Percentiles rank a stretch among this genome's conserved stretches.
These are phyloP conservation scores for Carex pumila DNA, from an alignment of 176 grass and related monocot species.

Conservation along the genomic window DNA sequence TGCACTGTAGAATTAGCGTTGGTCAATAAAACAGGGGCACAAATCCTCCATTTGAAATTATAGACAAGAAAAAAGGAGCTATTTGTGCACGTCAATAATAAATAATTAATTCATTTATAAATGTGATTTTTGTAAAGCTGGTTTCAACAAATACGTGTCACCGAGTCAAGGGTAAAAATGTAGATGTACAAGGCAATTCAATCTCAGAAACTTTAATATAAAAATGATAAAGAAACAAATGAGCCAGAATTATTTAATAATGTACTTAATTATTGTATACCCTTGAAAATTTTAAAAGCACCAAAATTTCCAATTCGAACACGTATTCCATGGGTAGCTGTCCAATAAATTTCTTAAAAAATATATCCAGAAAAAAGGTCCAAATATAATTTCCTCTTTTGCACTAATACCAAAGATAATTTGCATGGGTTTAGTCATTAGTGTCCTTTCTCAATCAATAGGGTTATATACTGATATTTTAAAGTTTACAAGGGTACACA, in stretches of 20 bases:
- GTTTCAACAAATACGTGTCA: background rate
- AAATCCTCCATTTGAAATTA: background rate
- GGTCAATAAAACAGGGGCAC: background rate
- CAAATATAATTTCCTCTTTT: background rate
- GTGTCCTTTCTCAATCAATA: background rate
- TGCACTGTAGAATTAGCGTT: background rate
- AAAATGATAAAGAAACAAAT: slow-evolving; percentile 1
- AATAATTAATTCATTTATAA: background rate
- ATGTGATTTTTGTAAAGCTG: background rate
- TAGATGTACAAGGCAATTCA: background rate
- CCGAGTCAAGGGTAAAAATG: background rate
- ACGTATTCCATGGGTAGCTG: background rate
- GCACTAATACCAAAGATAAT: background rate
- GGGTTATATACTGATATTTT: background rate
- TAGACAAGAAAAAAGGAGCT: background rate
- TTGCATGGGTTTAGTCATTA: background rate
- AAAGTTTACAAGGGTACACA: background rate
- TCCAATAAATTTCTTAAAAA: background rate
- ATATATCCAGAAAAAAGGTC: background rate
- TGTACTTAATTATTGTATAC: background rate
- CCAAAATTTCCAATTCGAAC: background rate
- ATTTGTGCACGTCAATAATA: background rate
- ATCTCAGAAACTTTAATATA: background rate
- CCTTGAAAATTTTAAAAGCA: background rate
- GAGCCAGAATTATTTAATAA: background rate